These are phyloP conservation scores for Penicillium fuscoglaucum DNA, from an alignment of 2,329 filamentous ascomycete genomes.

Conservation along the genomic window DNA sequence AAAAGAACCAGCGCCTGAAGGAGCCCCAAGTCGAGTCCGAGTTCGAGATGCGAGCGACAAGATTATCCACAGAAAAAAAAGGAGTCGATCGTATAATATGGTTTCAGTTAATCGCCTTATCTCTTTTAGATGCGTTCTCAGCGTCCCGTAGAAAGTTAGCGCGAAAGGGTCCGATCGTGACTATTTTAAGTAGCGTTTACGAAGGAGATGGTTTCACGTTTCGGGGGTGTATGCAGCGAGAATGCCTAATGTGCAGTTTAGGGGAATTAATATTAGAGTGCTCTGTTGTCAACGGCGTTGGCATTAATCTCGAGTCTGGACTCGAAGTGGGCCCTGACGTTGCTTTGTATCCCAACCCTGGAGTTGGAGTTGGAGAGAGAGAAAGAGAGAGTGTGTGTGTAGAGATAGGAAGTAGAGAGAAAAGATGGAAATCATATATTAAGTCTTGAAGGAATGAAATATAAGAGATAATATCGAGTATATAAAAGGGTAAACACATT, in stretches of 20 bases:
- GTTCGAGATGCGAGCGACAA: background rate
- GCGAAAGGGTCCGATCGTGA: background rate
- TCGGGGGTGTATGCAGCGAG: background rate
- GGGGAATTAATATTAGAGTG: background rate
- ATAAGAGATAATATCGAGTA: background rate
- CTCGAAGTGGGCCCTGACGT: constrained; percentile 14
- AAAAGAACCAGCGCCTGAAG: background rate
- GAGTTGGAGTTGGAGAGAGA: background rate
- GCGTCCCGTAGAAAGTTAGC: background rate
- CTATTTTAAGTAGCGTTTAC: background rate
- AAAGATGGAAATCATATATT: background rate
- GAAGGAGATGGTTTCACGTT: background rate
- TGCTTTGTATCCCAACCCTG: constrained; percentile 10
- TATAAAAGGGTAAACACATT: background rate
- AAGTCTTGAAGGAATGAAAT: background rate
- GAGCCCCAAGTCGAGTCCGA: background rate
- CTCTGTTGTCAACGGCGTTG: background rate
- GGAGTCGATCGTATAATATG: background rate
- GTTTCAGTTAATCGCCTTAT: background rate
- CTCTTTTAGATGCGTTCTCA: background rate
- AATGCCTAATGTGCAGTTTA: background rate
- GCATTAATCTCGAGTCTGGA: background rate
- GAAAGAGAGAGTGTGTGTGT: no score
- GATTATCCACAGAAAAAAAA: background rate
- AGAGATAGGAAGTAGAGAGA: background rate